phyloP scores from a whole-genome alignment of 2,329 filamentous ascomycete genomes.

The Alternaria sp. region DNA sequence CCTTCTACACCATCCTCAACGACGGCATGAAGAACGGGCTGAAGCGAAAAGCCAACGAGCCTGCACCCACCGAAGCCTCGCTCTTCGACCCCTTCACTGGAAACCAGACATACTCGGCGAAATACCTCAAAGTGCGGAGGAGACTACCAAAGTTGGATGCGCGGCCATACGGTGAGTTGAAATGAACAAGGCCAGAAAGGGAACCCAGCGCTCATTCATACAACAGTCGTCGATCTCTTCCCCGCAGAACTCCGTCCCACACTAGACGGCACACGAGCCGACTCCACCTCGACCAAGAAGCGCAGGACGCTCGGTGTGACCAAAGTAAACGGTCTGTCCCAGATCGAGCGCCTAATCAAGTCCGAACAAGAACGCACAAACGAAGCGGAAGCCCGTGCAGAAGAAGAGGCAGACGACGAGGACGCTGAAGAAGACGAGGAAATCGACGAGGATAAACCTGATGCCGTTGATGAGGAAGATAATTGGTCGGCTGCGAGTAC shows the following conservation, averaged over 20 bases:
- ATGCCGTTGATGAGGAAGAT: constrained; percentile 67
- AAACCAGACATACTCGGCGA: constrained; percentile 68
- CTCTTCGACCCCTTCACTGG: constrained; percentile 69
- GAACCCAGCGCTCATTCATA: constrained; percentile 12
- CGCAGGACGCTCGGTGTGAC: constrained; percentile 46
- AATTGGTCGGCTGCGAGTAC: constrained; percentile 63
- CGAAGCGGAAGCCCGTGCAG: constrained; percentile 57
- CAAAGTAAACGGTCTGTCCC: constrained; percentile 41
- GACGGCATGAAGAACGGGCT: constrained; percentile 57
- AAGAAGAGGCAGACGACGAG: constrained; percentile 52
- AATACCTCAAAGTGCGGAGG: constrained; percentile 65
- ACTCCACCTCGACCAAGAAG: constrained; percentile 38
- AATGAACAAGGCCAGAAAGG: not conserved
- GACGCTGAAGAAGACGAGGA: constrained; percentile 59
- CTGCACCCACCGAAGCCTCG: constrained; percentile 46
- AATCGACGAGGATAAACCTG: constrained; percentile 60
- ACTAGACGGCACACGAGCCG: constrained; percentile 53
- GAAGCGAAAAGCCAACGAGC: constrained; percentile 48
- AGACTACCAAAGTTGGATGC: constrained; percentile 64
- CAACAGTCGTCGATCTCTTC: constrained; percentile 64
- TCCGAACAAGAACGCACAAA: constrained; percentile 57
- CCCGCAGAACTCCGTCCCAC: constrained; percentile 66
- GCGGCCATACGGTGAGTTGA: constrained; percentile 62
- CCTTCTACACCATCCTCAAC: constrained; percentile 66
- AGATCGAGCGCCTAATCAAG: constrained; percentile 51